phyloP scores from a whole-genome alignment of 1,284 basidiomycete species.

The Papiliotrema fonsecae region DNA sequence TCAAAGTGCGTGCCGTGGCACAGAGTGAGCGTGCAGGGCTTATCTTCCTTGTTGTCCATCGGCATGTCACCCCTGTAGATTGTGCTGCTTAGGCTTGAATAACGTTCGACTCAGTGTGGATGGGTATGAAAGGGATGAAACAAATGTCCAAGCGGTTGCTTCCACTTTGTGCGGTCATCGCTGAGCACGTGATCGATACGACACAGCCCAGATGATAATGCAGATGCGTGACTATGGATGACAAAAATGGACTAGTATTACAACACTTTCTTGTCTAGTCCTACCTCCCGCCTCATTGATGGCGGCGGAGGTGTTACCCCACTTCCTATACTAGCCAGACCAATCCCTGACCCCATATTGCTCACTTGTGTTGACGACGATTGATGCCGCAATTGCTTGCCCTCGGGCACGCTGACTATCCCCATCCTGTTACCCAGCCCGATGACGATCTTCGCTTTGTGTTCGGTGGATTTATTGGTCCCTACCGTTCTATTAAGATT shows the following conservation, averaged over 20 bases:
- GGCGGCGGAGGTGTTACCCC: constrained; percentile 1
- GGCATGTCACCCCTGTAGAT: too few species aligned
- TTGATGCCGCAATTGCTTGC: too few species aligned
- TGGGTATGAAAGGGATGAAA: too few species aligned
- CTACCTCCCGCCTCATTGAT: background rate
- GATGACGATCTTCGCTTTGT: constrained; percentile 15
- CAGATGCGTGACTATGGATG: too few species aligned
- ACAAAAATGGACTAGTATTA: background rate
- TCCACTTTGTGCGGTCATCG: too few species aligned
- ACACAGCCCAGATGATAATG: too few species aligned
- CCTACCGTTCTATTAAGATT: too few species aligned
- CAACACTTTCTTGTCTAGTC: background rate
- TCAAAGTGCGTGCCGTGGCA: constrained; percentile 45
- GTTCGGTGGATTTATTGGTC: constrained; percentile 2
- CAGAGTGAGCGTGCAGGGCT: constrained; percentile 39
- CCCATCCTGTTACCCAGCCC: constrained; percentile 43
- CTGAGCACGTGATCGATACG: too few species aligned
- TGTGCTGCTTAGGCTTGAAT: too few species aligned
- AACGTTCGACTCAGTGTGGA: too few species aligned
- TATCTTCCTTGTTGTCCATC: constrained; percentile 1
- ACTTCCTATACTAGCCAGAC: background rate
- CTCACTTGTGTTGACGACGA: background rate
- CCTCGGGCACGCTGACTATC: constrained; percentile 15
- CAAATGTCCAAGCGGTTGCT: background rate
- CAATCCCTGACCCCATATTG: background rate